Percentiles rank a stretch among this genome's conserved stretches.
Conservation (phyloP, 2,329 filamentous ascomycete species). For the Helicocarpus griseus region DNA sequence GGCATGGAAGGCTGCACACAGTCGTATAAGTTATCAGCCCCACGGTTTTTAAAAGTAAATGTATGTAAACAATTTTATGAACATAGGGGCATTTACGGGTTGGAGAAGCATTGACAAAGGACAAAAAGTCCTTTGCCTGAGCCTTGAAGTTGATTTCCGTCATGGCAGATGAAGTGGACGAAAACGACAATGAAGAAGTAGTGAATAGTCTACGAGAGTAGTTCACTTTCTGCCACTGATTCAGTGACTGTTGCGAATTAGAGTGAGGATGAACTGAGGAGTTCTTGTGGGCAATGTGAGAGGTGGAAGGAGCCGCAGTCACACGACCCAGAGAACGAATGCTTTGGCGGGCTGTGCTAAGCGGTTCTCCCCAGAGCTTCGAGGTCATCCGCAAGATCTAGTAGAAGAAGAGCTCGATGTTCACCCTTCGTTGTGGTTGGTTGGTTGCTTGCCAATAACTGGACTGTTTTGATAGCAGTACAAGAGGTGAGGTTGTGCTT, state of each 20-base stretch:
- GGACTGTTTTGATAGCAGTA: not conserved
- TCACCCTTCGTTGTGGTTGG: not conserved
- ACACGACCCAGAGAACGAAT: not conserved
- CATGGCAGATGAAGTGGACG: conserved; percentile 17
- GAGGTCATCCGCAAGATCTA: not conserved
- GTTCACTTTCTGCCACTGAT: not conserved
- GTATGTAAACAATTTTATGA: conserved; percentile 4
- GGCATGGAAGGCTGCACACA: conserved; percentile 73
- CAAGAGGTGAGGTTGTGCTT: not conserved
- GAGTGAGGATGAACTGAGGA: not conserved
- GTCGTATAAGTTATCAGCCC: not conserved
- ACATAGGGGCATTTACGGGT: conserved; percentile 55
- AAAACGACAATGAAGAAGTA: not conserved
- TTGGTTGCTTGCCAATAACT: not conserved
- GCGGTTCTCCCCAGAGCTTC: not conserved
- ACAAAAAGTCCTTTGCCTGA: conserved; percentile 68
- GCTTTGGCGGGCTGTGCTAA: not conserved
- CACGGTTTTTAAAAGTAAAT: not conserved
- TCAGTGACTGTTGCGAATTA: not conserved
- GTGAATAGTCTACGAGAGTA: not conserved
- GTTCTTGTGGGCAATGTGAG: not conserved
- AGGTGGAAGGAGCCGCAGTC: not conserved
- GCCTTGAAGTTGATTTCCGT: conserved; percentile 19
- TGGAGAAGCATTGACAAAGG: conserved; percentile 89
- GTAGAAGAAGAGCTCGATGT: not conserved